phyloP scores from a whole-genome alignment of 148 eudicot genomes.

The Arctostaphylos glauca region DNA sequence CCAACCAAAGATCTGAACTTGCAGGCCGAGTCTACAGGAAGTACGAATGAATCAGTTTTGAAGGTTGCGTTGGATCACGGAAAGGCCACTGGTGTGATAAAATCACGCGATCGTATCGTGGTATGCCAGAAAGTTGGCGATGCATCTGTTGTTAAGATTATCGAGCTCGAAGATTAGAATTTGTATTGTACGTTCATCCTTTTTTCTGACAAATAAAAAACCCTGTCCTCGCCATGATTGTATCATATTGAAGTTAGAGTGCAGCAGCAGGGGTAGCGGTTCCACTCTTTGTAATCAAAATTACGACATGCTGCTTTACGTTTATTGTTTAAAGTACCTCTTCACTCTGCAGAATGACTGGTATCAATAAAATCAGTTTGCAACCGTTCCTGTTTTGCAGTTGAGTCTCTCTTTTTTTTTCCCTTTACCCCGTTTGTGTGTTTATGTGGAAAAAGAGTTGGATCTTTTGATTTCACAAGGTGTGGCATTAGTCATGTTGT shows the following conservation, averaged over 20 bases:
- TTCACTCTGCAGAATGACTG: background rate
- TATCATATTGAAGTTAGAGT: background rate
- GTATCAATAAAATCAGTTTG: background rate
- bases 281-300: background rate
- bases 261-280: background rate
- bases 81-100: slow-evolving; percentile 65
- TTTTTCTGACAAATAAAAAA: too few relatives aligned
- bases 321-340: background rate
- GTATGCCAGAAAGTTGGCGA: slow-evolving; percentile 87
- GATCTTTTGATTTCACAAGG: background rate
- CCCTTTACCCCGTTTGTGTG: background rate
- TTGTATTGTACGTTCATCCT: background rate
- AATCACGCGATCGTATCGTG: slow-evolving; percentile 79
- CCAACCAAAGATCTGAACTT: slow-evolving; percentile 15
- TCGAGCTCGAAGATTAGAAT: slow-evolving; percentile 79
- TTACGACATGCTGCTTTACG: background rate
- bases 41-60: slow-evolving; percentile 72
- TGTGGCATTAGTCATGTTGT: background rate
- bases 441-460: background rate
- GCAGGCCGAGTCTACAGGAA: slow-evolving; percentile 74
- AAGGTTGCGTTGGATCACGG: slow-evolving; percentile 85
- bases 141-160: slow-evolving; percentile 83
- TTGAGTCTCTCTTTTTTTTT: background rate
- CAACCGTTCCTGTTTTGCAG: background rate
- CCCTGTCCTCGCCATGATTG: background rate